Conservation (phyloP, 2,329 filamentous ascomycete species). For the Scytalidium lignicola region DNA sequence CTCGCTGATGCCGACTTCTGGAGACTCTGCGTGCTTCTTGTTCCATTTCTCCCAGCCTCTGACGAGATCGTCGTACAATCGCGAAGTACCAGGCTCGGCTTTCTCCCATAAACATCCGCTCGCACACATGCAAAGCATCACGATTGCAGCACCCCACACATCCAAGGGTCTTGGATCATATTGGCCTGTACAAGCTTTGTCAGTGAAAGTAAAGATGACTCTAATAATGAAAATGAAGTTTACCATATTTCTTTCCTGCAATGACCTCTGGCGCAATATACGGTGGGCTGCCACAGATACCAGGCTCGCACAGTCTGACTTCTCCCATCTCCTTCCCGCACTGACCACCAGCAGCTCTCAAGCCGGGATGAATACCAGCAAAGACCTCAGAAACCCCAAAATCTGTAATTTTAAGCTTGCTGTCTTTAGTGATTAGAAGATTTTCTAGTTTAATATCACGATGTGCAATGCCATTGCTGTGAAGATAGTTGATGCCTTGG, state of each 20-base stretch:
- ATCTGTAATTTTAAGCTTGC: conserved; percentile 85
- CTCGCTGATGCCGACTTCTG: conserved; percentile 42
- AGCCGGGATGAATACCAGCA: conserved; percentile 71
- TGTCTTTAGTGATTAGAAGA: conserved; percentile 70
- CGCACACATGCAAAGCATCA: conserved; percentile 73
- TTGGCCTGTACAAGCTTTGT: conserved; percentile 32
- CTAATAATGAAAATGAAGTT: conserved; percentile 30
- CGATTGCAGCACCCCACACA: conserved; percentile 80
- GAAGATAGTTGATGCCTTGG: conserved; percentile 76
- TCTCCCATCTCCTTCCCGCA: conserved; percentile 70
- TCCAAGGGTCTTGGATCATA: conserved; percentile 78
- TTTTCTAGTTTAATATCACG: conserved; percentile 91
- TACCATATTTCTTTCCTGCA: conserved; percentile 47
- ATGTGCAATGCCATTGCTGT: conserved; percentile 80
- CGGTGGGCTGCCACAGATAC: conserved; percentile 78
- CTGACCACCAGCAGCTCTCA: conserved; percentile 66
- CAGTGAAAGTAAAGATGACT: conserved; percentile 6
- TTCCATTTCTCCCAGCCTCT: conserved; percentile 67
- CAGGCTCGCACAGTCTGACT: conserved; percentile 67
- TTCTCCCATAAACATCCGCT: conserved; percentile 70
- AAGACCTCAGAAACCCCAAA: conserved; percentile 90
- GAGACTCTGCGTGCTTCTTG: conserved; percentile 41
- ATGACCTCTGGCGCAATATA: conserved; percentile 87
- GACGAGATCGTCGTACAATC: conserved; percentile 59
- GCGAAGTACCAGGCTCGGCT: conserved; percentile 46